Base-by-base conservation (phyloP, 495 filamentous ascomycete species). In the Patellaria atrata region DNA sequence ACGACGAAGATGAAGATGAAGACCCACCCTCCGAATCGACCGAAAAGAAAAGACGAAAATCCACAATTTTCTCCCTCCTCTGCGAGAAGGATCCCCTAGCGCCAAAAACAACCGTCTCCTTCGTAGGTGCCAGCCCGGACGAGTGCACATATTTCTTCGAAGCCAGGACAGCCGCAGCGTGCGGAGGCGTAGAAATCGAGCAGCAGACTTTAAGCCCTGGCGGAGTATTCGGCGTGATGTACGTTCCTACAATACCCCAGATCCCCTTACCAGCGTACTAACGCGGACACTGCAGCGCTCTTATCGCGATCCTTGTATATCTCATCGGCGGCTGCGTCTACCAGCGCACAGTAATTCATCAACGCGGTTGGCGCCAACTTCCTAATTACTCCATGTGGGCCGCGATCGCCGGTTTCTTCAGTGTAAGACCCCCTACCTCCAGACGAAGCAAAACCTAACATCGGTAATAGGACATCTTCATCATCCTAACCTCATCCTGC, bases 91-190 rank as follows among this genome's bases (percentile, higher is more conserved):
- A 93, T 39, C 61, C 65, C 13, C 56, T 64, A 2, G 54, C 60
- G 4, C 67, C 73, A 6, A 70, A 73, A 17, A 69, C 77, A 11
- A 70, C 74, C 10, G 53, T 75, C 3, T 79, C 81, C 4, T 99
- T 92, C 53, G 74, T 96, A 31, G 83, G 80, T 37, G 70, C 78
- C 14, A 76, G 77, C 56, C 71, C 71, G 4, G 83, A 94, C 48
- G 73, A 82, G 30, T 99, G 91, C 62, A 70, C 81, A n/a, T 99
- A 94, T 59, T 80, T 91, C 55, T 99, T 99, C 59, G 85, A 94
- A 55, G 72, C 85, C n/a, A 81, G 86, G 37, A 84, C 82, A 28
- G 68, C 70, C 28, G 75, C 82, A 24, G 87, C 85, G 5, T 99
- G 91, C 53, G 79, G 79, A 15, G 75, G 70, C 21, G 64, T 75